Percentiles rank a stretch among this genome's conserved stretches.
These are phyloP conservation scores for Metschnikowia borealis DNA, from an alignment of 805 yeast species.

Conservation along the genomic window DNA sequence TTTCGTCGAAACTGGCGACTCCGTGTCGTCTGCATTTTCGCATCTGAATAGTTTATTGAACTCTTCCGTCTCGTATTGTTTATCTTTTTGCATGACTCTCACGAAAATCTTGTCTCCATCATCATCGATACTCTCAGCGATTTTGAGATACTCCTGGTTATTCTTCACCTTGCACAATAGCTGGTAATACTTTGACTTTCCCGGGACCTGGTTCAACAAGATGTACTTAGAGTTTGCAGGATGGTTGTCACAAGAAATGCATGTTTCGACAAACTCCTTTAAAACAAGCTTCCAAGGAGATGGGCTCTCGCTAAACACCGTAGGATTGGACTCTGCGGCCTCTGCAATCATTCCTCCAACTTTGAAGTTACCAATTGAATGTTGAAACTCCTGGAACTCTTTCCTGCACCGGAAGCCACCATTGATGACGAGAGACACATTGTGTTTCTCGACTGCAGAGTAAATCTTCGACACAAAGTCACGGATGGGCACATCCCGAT, in stretches of 20 bases:
- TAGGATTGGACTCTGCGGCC: constrained; percentile 81
- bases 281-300: constrained; percentile 53
- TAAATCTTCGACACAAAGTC: constrained; percentile 62
- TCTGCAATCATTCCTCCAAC: constrained; percentile 95
- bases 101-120: constrained; percentile 35
- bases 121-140: constrained; percentile 30
- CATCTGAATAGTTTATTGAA: constrained; percentile 4
- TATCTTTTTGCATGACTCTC: constrained; percentile 31
- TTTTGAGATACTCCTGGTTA: constrained; percentile 43
- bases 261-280: constrained; percentile 52
- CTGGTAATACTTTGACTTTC: constrained; percentile 60
- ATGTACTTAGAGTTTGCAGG: constrained; percentile 73
- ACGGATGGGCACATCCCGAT: constrained; percentile 76
- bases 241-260: constrained; percentile 56
- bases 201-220: constrained; percentile 73
- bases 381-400: constrained; percentile 53
- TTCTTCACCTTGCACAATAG: constrained; percentile 53
- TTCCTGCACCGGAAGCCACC: constrained; percentile 61
- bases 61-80: constrained; percentile 18
- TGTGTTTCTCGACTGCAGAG: constrained; percentile 53
- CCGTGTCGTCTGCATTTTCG: neutral
- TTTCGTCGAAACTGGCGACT: neutral
- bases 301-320: constrained; percentile 53
- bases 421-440: constrained; percentile 74
- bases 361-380: constrained; percentile 46